Conservation (phyloP, 495 filamentous ascomycete genomes). For the Cenococcum geophilum region DNA sequence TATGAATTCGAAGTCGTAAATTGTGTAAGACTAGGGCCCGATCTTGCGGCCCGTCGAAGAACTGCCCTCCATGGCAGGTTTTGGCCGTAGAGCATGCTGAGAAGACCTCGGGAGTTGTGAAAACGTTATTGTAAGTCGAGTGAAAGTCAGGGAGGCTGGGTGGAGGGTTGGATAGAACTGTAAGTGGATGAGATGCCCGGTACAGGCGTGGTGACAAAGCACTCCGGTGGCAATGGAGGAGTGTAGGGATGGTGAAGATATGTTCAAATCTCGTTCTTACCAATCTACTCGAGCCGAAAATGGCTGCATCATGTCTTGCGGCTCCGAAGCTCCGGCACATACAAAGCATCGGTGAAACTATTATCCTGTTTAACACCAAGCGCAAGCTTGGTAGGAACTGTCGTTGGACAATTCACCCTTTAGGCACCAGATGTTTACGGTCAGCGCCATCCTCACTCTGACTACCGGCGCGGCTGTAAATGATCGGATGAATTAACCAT, state of each 20-base stretch:
- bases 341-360: background rate
- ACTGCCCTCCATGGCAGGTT: slow-evolving; percentile 46
- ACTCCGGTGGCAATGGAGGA: background rate
- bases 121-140: background rate
- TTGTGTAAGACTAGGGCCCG: slow-evolving; percentile 9
- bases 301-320: background rate
- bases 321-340: background rate
- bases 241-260: background rate
- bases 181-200: background rate
- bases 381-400: no score
- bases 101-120: background rate
- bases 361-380: no score
- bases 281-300: background rate
- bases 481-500: no score
- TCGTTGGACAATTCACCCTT: no score
- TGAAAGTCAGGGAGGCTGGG: background rate
- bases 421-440: no score
- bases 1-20: slow-evolving; percentile 6
- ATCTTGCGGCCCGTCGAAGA: slow-evolving; percentile 35
- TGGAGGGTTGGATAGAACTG: background rate
- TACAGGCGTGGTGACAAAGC: background rate
- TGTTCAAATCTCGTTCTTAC: background rate
- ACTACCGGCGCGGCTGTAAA: no score
- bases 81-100: slow-evolving; percentile 49
- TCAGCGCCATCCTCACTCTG: no score